Base-by-base conservation (phyloP, 768 basidiomycete genomes). In the Pholiota microspora region DNA sequence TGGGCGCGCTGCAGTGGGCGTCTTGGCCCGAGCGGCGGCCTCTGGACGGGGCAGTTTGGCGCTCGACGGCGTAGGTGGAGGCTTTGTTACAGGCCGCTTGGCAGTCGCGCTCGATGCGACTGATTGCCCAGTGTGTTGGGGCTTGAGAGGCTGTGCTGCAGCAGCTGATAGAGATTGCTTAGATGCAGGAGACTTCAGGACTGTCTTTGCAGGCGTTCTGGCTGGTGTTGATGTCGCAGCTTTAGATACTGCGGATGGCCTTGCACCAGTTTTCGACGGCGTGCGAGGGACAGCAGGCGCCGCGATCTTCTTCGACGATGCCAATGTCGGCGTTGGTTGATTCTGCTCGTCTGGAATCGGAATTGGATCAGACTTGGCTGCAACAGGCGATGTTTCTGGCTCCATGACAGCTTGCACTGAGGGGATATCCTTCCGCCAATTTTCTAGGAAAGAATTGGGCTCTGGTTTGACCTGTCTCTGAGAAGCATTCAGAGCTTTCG, bases 1-100 rank as follows among this genome's bases (percentile, higher is more conserved):
- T 31, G 81, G 78, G 52, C 80, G 76, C 15, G 69, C 66, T 27
- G 73, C 54, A 18, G 67, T 67, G 16, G 73, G 71, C 0, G 73
- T 67, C 32, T 61, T 62, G 27, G 63, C 47, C 6, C 58, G 57
- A 8, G 61, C 53, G 36, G 57, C 56, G n/a, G 63, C 57, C 56
- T 73, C 74, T 44, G 73, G 55, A 38, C 70, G 67, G 18, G 71
- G 60, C 12, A 69, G 62, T 27, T 62, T 62, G 29, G 65, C 40
- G 8, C 51, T 51, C 7, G 16, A 27, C 21, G 61, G 60, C 40
- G 54, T 54, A 18, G 60, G 55, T 32, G 62, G 50, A 24, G 61
- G 50, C 36, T 65, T 69, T 18, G 59, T 56, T 5, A 56, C 52
- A 38, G 63, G 53, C 45, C 58, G 70, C 45, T 60, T 58, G 45